phyloP scores from a whole-genome alignment of 2,329 filamentous ascomycete species.

The Fusarium pininemorale region DNA sequence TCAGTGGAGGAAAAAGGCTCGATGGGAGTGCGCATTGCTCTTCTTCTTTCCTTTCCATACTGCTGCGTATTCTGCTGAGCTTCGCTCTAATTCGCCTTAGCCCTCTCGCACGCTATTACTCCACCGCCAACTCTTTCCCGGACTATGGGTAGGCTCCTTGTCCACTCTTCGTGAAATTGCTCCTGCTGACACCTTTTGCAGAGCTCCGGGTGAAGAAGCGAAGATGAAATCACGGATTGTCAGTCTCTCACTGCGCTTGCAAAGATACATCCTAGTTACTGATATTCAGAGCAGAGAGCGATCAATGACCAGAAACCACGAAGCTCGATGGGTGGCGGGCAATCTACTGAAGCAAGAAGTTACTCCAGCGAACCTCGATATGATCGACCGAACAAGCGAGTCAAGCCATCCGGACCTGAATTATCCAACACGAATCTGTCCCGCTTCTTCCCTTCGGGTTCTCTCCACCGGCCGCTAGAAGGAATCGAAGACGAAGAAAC shows the following conservation, averaged over 20 bases:
- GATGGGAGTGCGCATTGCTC: constrained; percentile 46
- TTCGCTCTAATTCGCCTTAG: constrained; percentile 35
- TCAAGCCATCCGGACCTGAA: constrained; percentile 14
- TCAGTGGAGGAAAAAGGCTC: constrained; percentile 37
- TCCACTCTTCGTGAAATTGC: neutral
- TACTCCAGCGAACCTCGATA: neutral
- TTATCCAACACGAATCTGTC: neutral
- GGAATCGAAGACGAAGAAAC: constrained; percentile 24
- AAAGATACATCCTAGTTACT: constrained; percentile 4
- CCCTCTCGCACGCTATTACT: constrained; percentile 48
- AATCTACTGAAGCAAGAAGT: neutral
- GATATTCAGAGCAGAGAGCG: constrained; percentile 30
- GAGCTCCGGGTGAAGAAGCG: constrained; percentile 39
- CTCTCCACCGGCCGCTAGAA: neutral
- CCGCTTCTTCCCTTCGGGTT: neutral
- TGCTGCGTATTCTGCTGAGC: constrained; percentile 8
- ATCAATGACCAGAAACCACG: constrained; percentile 37
- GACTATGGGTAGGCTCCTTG: constrained; percentile 52
- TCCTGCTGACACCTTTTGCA: constrained; percentile 36
- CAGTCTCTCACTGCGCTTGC: constrained; percentile 4
- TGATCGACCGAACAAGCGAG: constrained; percentile 37
- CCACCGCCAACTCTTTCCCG: constrained; percentile 51
- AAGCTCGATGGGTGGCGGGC: constrained; percentile 32
- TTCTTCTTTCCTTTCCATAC: constrained; percentile 5
- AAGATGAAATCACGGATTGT: constrained; percentile 38